phyloP scores from a whole-genome alignment of 306 rosid genomes.

The Ochetophila trinervis region DNA sequence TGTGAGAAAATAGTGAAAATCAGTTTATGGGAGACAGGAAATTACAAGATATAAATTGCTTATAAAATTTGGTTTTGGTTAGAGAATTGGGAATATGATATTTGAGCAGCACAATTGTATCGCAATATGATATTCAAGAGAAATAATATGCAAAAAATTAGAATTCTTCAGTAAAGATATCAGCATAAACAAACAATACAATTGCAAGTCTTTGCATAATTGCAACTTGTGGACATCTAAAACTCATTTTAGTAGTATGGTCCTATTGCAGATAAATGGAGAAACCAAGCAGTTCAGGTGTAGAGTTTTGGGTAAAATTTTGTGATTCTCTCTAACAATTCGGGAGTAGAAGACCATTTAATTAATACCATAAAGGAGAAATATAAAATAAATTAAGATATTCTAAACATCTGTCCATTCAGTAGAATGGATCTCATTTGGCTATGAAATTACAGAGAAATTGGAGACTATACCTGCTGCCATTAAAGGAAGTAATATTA shows the following conservation, averaged over 20 bases:
- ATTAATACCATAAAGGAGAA: neutral
- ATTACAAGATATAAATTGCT: neutral
- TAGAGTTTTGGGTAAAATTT: neutral
- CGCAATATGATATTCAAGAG: too few relatives aligned
- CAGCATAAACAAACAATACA: too few relatives aligned
- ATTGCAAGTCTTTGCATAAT: too few relatives aligned
- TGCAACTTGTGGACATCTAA: too few relatives aligned
- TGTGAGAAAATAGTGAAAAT: conserved; percentile 19
- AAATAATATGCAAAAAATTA: too few relatives aligned
- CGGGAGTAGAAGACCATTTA: neutral
- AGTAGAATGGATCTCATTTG: neutral
- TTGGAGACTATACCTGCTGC: conserved; percentile 40
- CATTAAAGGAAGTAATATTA: conserved; percentile 46
- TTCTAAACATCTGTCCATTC: neutral
- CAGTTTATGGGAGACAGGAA: conserved; percentile 5
- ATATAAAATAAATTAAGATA: neutral
- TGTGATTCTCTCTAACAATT: neutral
- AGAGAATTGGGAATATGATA: neutral
- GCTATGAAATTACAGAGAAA: conserved; percentile 2
- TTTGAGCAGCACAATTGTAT: neutral
- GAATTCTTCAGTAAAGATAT: too few relatives aligned
- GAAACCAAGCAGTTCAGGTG: too few relatives aligned
- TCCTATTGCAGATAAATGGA: too few relatives aligned
- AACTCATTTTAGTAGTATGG: too few relatives aligned
- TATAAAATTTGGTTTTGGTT: neutral